Evolutionary conservation across 2,329 filamentous ascomycete genomes (phyloP), one percentile per base, ranked within the genome.

Genomic region (Colletotrichum sidae): DNA sequence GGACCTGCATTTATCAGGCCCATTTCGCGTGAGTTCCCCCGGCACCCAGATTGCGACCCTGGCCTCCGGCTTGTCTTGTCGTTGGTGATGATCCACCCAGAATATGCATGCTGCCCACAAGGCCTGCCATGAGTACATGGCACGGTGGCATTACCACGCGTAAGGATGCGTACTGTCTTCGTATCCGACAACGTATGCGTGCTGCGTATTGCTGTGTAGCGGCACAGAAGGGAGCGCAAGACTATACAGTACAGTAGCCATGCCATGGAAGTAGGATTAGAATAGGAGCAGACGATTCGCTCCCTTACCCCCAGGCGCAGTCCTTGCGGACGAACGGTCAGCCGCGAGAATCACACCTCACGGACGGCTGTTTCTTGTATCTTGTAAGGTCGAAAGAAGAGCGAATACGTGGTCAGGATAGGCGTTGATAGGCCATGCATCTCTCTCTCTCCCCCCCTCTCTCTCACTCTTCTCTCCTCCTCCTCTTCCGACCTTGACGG

Each of bases 11-110:
- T 47, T 63, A 38, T 42, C 47, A 59, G 45, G 33, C 41, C 63
- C 63, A 66, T 66, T 60, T 66, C 52, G 52, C 38, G 58, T 56
- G 53, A 56, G 53, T 63, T 66, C 63, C 62, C 58, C 63, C 63
- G 52, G 53, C 63, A 66, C 63, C 63, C 55, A 57, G 59, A 52
- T 50, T 61, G 38, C 51, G 41, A 66, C 59, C 63, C 58, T 66
- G 46, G 63, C 53, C 17, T 47, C 63, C 56, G 53, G 58, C 63
- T 50, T 63, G 58, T 52, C 25, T 57, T 37, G 42, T 65, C 50
- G 37, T 63, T 57, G 59, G 47, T 49, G 58, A 15, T 39, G 35
- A 51, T 58, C 55, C 55, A 58, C 52, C 44, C 17, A 38, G 35
- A 17, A 45, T 62, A 53, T 9, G 46, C 55, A 51, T 44, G 17